These are phyloP conservation scores for Furcasterigmium sp. DNA, from an alignment of 2,329 filamentous ascomycete species.

Conservation along the genomic window DNA sequence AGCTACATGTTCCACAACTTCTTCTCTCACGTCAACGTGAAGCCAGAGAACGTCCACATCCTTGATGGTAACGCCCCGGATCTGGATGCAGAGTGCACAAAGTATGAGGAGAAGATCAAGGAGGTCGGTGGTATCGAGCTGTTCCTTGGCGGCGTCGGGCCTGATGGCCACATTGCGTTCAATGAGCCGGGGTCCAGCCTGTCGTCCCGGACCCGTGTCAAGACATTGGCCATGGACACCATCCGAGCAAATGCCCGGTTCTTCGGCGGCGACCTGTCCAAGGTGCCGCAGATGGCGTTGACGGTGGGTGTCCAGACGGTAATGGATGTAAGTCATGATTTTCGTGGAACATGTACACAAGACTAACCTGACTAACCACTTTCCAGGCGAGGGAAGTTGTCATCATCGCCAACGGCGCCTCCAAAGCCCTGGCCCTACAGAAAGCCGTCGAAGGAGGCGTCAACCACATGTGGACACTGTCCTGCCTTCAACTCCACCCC, in stretches of 20 bases:
- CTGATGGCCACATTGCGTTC: constrained; percentile 77
- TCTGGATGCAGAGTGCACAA: constrained; percentile 64
- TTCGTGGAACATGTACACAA: constrained; percentile 60
- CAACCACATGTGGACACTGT: constrained; percentile 79
- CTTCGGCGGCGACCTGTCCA: constrained; percentile 13
- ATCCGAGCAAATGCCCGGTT: constrained; percentile 72
- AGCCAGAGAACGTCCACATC: constrained; percentile 65
- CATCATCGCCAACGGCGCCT: constrained; percentile 66
- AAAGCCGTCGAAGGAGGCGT: constrained; percentile 69
- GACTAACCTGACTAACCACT: constrained; percentile 58
- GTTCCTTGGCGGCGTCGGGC: constrained; percentile 71
- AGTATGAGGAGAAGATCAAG: constrained; percentile 67
- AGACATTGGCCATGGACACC: constrained; percentile 74
- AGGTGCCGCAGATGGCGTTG: constrained; percentile 16
- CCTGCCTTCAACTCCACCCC: constrained; percentile 65
- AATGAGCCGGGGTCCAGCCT: constrained; percentile 74
- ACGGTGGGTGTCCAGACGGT: constrained; percentile 31
- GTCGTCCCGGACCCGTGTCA: constrained; percentile 65
- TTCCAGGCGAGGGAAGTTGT: constrained; percentile 72
- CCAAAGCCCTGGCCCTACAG: constrained; percentile 68
- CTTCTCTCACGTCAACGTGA: constrained; percentile 69
- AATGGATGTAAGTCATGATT: constrained; percentile 39
- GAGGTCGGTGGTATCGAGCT: constrained; percentile 68
- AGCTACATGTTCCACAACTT: constrained; percentile 81
- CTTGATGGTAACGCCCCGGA: constrained; percentile 67